A percentile compares a stretch with the other conserved stretches of the same genome.
Evolutionary conservation across 2,329 filamentous ascomycete species (phyloP).

Genomic region (Paraconiothyrium brasiliense): DNA sequence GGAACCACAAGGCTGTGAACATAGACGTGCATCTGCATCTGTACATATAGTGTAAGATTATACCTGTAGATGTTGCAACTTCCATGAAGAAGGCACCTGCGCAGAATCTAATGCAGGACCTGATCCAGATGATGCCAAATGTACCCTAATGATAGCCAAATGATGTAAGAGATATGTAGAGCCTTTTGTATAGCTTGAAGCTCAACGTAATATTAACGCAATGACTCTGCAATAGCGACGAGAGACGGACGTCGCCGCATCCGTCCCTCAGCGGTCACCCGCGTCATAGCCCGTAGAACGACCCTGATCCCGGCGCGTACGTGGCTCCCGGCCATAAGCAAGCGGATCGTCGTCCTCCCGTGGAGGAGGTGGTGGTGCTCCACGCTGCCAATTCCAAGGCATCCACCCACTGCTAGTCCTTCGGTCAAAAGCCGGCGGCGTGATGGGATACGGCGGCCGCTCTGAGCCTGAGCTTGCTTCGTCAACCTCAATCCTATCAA

Average conservation of each 20-base stretch:
- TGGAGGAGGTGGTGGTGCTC: slow-evolving; percentile 23
- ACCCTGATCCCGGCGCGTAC: slow-evolving; percentile 24
- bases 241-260: slow-evolving; percentile 3
- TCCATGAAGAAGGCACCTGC: neutral
- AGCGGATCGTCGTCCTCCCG: slow-evolving; percentile 44
- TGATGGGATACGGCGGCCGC: slow-evolving; percentile 51
- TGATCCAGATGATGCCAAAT: slow-evolving; percentile 4
- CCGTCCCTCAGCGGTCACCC: slow-evolving; percentile 38
- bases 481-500: slow-evolving; percentile 81
- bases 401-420: slow-evolving; percentile 56
- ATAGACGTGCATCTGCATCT: neutral
- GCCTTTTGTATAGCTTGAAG: slow-evolving; percentile 23
- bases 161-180: neutral
- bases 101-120: neutral
- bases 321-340: slow-evolving; percentile 43
- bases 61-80: neutral
- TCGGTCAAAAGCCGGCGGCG: slow-evolving; percentile 42
- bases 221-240: slow-evolving; percentile 5
- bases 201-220: slow-evolving; percentile 16
- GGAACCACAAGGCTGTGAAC: neutral
- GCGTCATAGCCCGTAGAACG: slow-evolving; percentile 45
- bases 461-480: slow-evolving; percentile 63
- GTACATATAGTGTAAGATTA: slow-evolving; percentile 19
- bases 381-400: slow-evolving; percentile 59
- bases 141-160: neutral